Conservation (phyloP, 2,329 filamentous ascomycete species). For the Verticillium longisporum region DNA sequence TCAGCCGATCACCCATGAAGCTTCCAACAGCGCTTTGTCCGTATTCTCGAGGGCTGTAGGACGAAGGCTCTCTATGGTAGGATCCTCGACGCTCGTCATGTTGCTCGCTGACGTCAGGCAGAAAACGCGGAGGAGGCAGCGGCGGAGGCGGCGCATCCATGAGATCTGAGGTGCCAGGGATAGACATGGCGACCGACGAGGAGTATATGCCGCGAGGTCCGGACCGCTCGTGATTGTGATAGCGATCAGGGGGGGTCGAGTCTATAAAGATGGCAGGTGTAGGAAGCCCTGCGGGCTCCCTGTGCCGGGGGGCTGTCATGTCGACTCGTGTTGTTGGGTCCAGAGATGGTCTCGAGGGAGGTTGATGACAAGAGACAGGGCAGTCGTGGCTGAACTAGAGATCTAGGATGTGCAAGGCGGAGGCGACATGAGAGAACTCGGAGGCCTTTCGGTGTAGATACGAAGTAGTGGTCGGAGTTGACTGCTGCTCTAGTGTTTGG, state of each 20-base stretch:
- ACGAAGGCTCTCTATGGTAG: slow-evolving; percentile 16
- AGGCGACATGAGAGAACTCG: not conserved
- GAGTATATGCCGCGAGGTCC: slow-evolving; percentile 23
- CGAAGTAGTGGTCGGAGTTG: not conserved
- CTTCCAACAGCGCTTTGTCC: slow-evolving; percentile 26
- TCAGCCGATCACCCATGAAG: slow-evolving; percentile 24
- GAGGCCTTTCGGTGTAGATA: not conserved
- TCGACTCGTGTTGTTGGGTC: slow-evolving; percentile 2
- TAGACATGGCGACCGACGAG: slow-evolving; percentile 28
- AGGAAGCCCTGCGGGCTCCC: slow-evolving; percentile 21
- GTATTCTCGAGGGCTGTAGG: slow-evolving; percentile 11
- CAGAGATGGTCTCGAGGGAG: not conserved
- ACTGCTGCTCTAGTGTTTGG: not conserved
- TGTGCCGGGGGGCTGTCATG: slow-evolving; percentile 30
- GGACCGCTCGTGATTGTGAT: slow-evolving; percentile 20
- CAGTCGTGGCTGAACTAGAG: not conserved
- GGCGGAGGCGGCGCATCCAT: slow-evolving; percentile 31
- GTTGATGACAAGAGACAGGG: not conserved
- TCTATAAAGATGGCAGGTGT: slow-evolving; percentile 29
- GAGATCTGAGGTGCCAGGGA: slow-evolving; percentile 28
- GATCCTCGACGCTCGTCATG: slow-evolving; percentile 23
- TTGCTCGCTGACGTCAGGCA: slow-evolving; percentile 24
- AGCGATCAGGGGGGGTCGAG: slow-evolving; percentile 19
- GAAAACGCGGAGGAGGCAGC: slow-evolving; percentile 35
- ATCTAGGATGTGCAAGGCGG: not conserved